Evolutionary conservation across 768 basidiomycete genomes (phyloP), one percentile per base, ranked within the genome.

Genomic region (Trametes sanguinea): DNA sequence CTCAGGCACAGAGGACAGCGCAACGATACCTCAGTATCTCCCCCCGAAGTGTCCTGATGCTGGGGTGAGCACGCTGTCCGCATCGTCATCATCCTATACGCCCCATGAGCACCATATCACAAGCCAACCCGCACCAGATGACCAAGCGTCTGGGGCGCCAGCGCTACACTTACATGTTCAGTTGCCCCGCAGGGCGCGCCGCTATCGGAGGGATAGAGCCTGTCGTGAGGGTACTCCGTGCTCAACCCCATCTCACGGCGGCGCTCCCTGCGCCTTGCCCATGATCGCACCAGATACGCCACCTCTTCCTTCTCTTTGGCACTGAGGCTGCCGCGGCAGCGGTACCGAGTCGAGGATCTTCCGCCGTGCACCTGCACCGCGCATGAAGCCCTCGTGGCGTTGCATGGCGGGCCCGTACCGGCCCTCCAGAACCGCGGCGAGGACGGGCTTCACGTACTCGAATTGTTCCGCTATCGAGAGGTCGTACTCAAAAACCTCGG

Each of bases 371-470:
- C 74, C 71, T 0, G 85, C 87, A 10, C 88, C 88, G 56, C 75
- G 79, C 70, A 92, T 80, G 65, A 87, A 92, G 0, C 70, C 71
- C 6, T 76, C 74, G 63, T 90, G 85, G 27, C 77, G 78, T 30
- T 66, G 66, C 57, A 63, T 68, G 2, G 83, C 82, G 1, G 91
- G 90, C 1, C 57, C 62, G 68, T 88, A 92, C 35, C 69, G 66
- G 35, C 81, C 81, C 37, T 79, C 80, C 37, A 92, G 71, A 35
- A 91, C 81, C 1, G 85, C 86, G 29, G 68, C 73, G 45, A 93
- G 74, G 13, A 91, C 77, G 1, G 84, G 84, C 62, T 87, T 90
- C 30, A 82, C 78, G 67, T 89, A 90, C 10, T 75, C 80, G 57
- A 93, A 83, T 65, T 92, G 89, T 42, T 82, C 73, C 17, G 76